Conservation (phyloP, 2,329 filamentous ascomycete genomes). For the Hymenotorrendiella dingleyae region DNA sequence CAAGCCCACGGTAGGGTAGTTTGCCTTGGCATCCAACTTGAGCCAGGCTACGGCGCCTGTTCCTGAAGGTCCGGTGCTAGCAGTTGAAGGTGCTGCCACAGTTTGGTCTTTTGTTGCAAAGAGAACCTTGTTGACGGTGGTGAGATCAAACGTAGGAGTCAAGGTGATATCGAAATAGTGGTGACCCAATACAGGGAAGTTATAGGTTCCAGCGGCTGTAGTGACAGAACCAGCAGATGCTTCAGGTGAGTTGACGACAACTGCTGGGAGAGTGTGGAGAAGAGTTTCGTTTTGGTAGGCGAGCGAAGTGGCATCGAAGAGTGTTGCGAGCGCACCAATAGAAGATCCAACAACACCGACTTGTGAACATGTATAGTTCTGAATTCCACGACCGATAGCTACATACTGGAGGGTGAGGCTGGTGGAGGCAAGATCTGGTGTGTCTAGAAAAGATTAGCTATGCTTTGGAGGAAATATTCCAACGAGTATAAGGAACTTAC, state of each 20-base stretch:
- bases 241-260: constrained; percentile 17
- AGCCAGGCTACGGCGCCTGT: constrained; percentile 29
- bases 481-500: constrained; percentile 13
- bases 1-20: constrained; percentile 18
- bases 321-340: constrained; percentile 28
- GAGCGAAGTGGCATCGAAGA: constrained; percentile 27
- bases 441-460: constrained; percentile 14
- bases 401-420: constrained; percentile 25
- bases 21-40: constrained; percentile 19
- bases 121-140: constrained; percentile 16
- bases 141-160: constrained; percentile 27
- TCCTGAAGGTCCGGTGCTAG: constrained; percentile 19
- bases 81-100: constrained; percentile 20
- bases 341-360: constrained; percentile 14
- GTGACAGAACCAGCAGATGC: neutral
- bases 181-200: constrained; percentile 18
- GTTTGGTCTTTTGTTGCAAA: constrained; percentile 18
- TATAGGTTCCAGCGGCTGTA: neutral
- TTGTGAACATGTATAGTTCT: constrained; percentile 30
- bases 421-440: constrained; percentile 20
- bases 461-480: neutral
- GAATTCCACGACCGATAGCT: constrained; percentile 28
- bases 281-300: constrained; percentile 13
- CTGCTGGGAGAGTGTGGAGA: constrained; percentile 16
- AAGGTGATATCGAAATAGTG: constrained; percentile 27